Evolutionary conservation across 2,329 filamentous ascomycete species (phyloP).

Genomic region (Monilinia aucupariae): DNA sequence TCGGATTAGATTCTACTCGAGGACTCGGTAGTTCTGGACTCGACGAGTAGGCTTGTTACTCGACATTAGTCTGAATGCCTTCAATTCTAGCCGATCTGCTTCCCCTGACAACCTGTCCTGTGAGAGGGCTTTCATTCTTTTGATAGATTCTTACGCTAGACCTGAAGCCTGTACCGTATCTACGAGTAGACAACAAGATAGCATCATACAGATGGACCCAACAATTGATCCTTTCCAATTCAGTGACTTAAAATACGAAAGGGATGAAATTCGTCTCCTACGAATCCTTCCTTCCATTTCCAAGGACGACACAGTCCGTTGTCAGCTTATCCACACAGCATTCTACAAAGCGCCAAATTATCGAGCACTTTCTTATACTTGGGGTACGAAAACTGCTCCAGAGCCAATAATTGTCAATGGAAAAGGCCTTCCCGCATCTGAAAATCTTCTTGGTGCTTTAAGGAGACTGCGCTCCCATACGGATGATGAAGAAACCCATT

Average conservation of each 20-base stretch:
- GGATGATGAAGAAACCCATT: constrained; percentile 16
- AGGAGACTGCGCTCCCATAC: constrained; percentile 21
- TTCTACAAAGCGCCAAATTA: constrained; percentile 25
- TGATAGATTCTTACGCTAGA: background rate
- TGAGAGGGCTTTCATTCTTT: too few species aligned
- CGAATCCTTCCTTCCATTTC: constrained; percentile 17
- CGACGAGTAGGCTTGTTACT: too few species aligned
- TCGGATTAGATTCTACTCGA: too few species aligned
- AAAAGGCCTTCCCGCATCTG: constrained; percentile 19
- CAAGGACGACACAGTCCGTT: constrained; percentile 14
- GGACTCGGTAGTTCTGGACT: too few species aligned
- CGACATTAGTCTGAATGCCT: too few species aligned
- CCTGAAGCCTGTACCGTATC: too few species aligned
- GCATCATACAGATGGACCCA: background rate
- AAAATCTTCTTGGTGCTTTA: constrained; percentile 26
- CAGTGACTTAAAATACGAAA: background rate
- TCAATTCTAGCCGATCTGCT: too few species aligned
- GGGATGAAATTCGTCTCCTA: constrained; percentile 21
- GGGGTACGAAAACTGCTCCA: constrained; percentile 19
- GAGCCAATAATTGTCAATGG: constrained; percentile 20
- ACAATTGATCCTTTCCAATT: constrained; percentile 8
- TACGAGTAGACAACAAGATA: background rate
- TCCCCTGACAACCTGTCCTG: too few species aligned
- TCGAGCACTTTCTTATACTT: constrained; percentile 29
- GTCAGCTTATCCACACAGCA: constrained; percentile 23